phyloP scores from a whole-genome alignment of 176 grass and related monocot genomes.

The Chloris gayana region DNA sequence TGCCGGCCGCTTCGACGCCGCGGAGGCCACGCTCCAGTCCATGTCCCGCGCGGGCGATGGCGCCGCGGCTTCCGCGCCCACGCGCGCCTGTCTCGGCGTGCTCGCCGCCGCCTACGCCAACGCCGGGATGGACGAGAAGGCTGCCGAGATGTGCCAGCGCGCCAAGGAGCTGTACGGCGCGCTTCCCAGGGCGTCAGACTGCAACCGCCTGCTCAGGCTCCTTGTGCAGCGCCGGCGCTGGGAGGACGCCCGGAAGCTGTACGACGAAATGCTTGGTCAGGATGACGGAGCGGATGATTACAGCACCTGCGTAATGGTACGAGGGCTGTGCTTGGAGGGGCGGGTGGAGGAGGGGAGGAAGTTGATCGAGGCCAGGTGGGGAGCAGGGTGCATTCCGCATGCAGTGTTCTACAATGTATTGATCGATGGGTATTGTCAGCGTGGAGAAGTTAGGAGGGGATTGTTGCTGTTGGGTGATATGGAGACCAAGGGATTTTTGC shows the following conservation, averaged over 20 bases:
- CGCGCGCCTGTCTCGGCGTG: constrained; percentile 25
- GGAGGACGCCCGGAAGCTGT: constrained; percentile 49
- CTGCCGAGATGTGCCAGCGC: constrained; percentile 37
- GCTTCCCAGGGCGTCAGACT: constrained; percentile 37
- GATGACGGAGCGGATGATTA: constrained; percentile 59
- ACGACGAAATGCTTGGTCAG: constrained; percentile 67
- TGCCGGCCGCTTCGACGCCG: constrained; percentile 35
- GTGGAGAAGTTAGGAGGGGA: constrained; percentile 45
- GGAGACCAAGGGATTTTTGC: constrained; percentile 69
- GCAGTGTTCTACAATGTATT: constrained; percentile 69
- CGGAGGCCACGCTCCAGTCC: constrained; percentile 12
- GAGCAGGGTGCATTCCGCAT: constrained; percentile 59
- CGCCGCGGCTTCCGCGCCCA: constrained; percentile 13
- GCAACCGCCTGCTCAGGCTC: constrained; percentile 57
- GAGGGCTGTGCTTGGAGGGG: constrained; percentile 67
- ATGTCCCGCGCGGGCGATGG: constrained; percentile 29
- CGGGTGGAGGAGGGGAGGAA: constrained; percentile 64
- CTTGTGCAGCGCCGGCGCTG: constrained; percentile 48
- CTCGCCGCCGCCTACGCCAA: constrained; percentile 44
- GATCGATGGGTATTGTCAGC: constrained; percentile 69
- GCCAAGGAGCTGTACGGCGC: constrained; percentile 27
- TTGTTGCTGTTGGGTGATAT: constrained; percentile 64
- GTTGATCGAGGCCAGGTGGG: constrained; percentile 80
- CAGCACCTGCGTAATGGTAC: constrained; percentile 71
- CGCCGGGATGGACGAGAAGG: constrained; percentile 31